Evolutionary conservation across 2,329 filamentous ascomycete genomes (phyloP).

Genomic region (Sordariomycetes sp.): DNA sequence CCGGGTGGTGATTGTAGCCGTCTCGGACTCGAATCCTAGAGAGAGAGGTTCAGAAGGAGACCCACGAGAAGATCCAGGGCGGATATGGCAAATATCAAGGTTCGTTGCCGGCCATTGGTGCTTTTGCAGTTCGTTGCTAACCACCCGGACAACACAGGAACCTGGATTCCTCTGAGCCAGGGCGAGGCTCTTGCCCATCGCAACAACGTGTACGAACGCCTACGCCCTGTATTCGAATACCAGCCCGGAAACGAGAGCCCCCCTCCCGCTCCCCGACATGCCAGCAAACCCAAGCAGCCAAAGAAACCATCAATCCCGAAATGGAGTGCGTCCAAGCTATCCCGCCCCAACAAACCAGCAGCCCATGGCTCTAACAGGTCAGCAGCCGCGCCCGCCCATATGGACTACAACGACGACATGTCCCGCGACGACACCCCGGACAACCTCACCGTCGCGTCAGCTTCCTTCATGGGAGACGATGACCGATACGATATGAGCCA

Average conservation of each 20-base stretch:
- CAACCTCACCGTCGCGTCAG: constrained; percentile 70
- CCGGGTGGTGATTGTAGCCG: constrained; percentile 27
- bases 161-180: constrained; percentile 83
- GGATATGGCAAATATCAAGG: constrained; percentile 98
- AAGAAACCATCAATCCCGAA: constrained; percentile 54
- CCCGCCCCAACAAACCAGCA: neutral
- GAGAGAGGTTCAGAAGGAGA: constrained; percentile 89
- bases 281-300: constrained; percentile 70
- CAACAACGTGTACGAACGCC: constrained; percentile 73
- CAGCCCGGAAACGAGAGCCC: constrained; percentile 75
- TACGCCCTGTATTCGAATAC: constrained; percentile 82
- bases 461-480: constrained; percentile 75
- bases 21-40: constrained; percentile 90
- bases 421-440: constrained; percentile 71
- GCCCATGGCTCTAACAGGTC: constrained; percentile 8
- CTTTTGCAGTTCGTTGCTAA: neutral
- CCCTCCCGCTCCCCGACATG: constrained; percentile 86
- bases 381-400: constrained; percentile 20
- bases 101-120: constrained; percentile 19
- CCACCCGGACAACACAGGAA: constrained; percentile 40
- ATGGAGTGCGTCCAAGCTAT: constrained; percentile 21
- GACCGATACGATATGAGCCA: constrained; percentile 62
- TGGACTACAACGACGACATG: constrained; percentile 10
- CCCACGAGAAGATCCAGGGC: constrained; percentile 95
- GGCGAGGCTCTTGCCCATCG: constrained; percentile 73